Conservation (phyloP, 148 eudicot species). For the Nepenthes mirabilis region DNA sequence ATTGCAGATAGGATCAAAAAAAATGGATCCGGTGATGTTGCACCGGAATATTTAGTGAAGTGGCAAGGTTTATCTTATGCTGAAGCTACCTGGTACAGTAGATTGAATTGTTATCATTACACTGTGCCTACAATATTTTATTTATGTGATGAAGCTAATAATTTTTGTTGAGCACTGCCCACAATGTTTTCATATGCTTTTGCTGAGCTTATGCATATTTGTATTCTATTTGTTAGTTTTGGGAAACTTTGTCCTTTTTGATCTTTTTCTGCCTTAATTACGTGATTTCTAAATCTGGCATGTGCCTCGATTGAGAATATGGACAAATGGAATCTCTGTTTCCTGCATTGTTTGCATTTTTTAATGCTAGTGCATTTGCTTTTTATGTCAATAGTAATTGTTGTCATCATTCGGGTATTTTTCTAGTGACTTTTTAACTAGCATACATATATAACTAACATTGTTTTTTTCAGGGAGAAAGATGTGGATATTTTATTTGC, state of each 20-base stretch:
- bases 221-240: background rate
- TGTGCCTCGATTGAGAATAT: too few species aligned
- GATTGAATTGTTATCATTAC: too few species aligned
- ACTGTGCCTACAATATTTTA: too few species aligned
- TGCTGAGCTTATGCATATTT: background rate
- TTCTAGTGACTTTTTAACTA: background rate
- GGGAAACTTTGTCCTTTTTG: background rate
- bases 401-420: too few species aligned
- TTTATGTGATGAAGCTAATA: too few species aligned
- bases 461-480: conserved; percentile 63
- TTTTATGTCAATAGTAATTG: background rate
- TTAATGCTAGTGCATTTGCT: background rate
- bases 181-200: background rate
- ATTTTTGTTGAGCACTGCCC: too few species aligned
- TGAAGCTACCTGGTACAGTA: conserved; percentile 88
- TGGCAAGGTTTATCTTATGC: conserved; percentile 99
- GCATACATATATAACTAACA: background rate
- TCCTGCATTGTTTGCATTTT: background rate
- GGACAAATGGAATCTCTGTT: too few species aligned
- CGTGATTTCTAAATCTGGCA: too few species aligned
- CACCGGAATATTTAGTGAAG: conserved; percentile 85
- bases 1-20: conserved; percentile 67
- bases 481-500: conserved; percentile 79
- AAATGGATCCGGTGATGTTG: conserved; percentile 41
- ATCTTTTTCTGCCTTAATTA: background rate